These are phyloP conservation scores for Cercospora brassicicola DNA, from an alignment of 2,329 filamentous ascomycete species.

Conservation along the genomic window DNA sequence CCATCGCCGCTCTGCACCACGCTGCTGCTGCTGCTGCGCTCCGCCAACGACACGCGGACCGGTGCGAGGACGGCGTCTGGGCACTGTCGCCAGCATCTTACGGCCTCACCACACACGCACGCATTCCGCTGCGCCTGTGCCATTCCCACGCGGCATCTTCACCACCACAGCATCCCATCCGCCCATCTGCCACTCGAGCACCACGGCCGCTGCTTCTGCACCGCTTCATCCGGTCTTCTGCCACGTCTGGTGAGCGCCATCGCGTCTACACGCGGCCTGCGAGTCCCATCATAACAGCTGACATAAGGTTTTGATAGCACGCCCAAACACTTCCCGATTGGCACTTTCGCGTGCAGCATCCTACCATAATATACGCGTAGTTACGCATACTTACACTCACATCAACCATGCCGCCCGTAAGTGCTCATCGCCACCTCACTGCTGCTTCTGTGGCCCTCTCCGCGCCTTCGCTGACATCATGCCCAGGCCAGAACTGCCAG, in stretches of 20 bases:
- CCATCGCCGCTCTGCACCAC: background rate
- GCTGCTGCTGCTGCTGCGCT: background rate
- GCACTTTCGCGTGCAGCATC: conserved; percentile 27
- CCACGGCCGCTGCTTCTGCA: conserved; percentile 15
- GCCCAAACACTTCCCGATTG: conserved; percentile 23
- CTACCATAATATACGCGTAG: conserved; percentile 21
- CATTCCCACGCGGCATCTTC: conserved; percentile 13
- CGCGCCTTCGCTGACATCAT: conserved; percentile 44
- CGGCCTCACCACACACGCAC: background rate
- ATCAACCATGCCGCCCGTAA: conserved; percentile 42
- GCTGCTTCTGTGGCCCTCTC: conserved; percentile 11
- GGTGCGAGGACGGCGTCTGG: background rate
- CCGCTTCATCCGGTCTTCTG: conserved; percentile 18
- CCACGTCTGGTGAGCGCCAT: conserved; percentile 34
- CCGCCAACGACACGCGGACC: background rate
- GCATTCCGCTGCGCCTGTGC: conserved; percentile 1
- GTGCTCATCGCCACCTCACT: conserved; percentile 21
- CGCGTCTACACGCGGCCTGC: conserved; percentile 34
- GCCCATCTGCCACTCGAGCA: conserved; percentile 8
- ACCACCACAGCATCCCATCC: conserved; percentile 11
- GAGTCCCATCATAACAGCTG: conserved; percentile 33
- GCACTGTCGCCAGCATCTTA: conserved; percentile 1
- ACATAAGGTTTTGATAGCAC: conserved; percentile 31
- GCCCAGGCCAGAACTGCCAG: conserved; percentile 68
- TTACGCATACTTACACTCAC: conserved; percentile 19